phyloP scores from a whole-genome alignment of 1,139 yeast species.

The Schwanniomyces etchellsii region DNA sequence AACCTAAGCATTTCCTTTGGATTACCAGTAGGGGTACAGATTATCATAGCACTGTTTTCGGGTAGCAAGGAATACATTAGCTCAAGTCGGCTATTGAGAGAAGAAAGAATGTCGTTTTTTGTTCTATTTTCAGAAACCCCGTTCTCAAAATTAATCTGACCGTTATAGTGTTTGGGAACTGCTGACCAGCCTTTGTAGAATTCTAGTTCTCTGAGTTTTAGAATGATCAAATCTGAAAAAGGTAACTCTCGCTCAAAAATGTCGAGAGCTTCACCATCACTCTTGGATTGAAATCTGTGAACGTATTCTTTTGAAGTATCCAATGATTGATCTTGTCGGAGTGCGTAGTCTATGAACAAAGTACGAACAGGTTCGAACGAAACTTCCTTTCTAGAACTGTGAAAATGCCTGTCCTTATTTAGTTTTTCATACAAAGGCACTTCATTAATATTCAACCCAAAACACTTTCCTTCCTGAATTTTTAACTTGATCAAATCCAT shows the following conservation, averaged over 20 bases:
- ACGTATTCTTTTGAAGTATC: conserved; percentile 12
- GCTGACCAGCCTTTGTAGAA: conserved; percentile 23
- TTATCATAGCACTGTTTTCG: conserved; percentile 50
- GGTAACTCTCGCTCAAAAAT: conserved; percentile 28
- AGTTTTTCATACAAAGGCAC: conserved; percentile 24
- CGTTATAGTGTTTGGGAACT: conserved; percentile 15
- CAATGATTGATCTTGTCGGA: conserved; percentile 11
- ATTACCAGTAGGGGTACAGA: conserved; percentile 62
- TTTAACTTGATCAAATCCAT: conserved; percentile 70
- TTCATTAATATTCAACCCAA: conserved; percentile 50
- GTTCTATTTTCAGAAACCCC: conserved; percentile 11
- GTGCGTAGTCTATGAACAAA: conserved; percentile 31
- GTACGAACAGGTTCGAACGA: conserved; percentile 28
- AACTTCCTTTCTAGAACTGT: conserved; percentile 6
- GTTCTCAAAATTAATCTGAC: conserved; percentile 11
- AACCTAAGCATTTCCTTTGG: conserved; percentile 48
- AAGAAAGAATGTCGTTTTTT: conserved; percentile 13
- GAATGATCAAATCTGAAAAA: conserved; percentile 43
- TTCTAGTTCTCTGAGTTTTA: conserved; percentile 58
- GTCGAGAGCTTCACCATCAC: conserved; percentile 57
- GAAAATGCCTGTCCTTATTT: conserved; percentile 7
- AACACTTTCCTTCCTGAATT: conserved; percentile 56
- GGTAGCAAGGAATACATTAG: conserved; percentile 52
- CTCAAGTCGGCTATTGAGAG: conserved; percentile 40
- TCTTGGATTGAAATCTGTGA: conserved; percentile 31